A percentile compares a stretch with the other conserved stretches of the same genome.
Evolutionary conservation across 2,329 filamentous ascomycete species (phyloP).

Genomic region (Stemphylium vesicarium): DNA sequence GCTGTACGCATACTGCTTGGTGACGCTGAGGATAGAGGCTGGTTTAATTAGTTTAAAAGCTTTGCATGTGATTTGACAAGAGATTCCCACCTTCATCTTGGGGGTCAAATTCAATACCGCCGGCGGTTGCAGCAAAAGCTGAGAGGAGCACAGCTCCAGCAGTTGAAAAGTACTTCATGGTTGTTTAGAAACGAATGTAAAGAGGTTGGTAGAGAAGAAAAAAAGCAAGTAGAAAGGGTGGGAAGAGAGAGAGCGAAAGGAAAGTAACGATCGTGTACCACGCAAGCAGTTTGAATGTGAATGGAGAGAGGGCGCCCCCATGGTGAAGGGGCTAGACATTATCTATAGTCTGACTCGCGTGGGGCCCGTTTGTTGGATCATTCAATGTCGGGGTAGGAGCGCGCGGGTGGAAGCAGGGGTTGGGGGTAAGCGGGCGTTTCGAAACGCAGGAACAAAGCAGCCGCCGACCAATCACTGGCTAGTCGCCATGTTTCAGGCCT

Average conservation of each 20-base stretch:
- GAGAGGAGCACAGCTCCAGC: constrained; percentile 47
- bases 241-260: constrained; percentile 6
- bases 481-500: constrained; percentile 24
- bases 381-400: constrained; percentile 20
- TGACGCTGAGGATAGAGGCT: constrained; percentile 39
- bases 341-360: constrained; percentile 14
- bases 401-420: constrained; percentile 21
- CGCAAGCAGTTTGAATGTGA: constrained; percentile 28
- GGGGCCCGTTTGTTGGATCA: constrained; percentile 1
- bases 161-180: constrained; percentile 42
- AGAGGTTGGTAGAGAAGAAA: constrained; percentile 10
- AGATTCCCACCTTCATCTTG: constrained; percentile 32
- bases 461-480: constrained; percentile 23
- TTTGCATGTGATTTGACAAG: not conserved
- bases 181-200: constrained; percentile 21
- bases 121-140: constrained; percentile 34
- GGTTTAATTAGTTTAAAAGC: not conserved
- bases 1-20: constrained; percentile 40
- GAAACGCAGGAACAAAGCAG: constrained; percentile 25
- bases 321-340: constrained; percentile 20
- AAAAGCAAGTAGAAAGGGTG: constrained; percentile 8
- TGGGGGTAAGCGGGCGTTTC: constrained; percentile 29
- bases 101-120: constrained; percentile 40
- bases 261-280: constrained; percentile 31
- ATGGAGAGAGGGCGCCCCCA: constrained; percentile 19